Base-by-base conservation (phyloP, 2,329 filamentous ascomycete genomes). In the Calonectria pseudoturangicola region DNA sequence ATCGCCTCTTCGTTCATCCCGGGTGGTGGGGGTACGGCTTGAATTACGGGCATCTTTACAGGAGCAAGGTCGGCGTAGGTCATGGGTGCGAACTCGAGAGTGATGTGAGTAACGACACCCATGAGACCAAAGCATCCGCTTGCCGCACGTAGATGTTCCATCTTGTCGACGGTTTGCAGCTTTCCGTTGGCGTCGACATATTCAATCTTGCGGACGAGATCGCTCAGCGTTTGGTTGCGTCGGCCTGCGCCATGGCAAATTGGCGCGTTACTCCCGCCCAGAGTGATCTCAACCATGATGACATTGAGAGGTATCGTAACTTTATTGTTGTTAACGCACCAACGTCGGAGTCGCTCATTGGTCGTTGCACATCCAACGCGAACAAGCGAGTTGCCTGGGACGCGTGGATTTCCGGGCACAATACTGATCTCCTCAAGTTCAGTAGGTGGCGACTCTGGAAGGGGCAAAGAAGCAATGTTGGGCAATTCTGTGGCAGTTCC, bases 201-300 rank as follows among this genome's bases (percentile, higher is more conserved):
- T 25, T 56, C 51, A 25, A 56, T 56, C 28, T 56, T 56, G 15
- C 51, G 51, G 28, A 56, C 51, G 8, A 56, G 16, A 56, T 56
- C 51, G 51, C 28, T 56, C 18, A 56, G 51, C 2, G 51, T 56
- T 39, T 56, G 16, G 51, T 56, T 18, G 51, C 51, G 51, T 9
- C 51, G 51, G 7, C 51, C 51, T 10, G 51, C 51, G 2, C 51
- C 51, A 12, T 56, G 51, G 28, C 51, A 56, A 21, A 56, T 56
- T 10, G 51, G 51, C 12, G 51, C 51, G 51, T 56, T 56, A 15
- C 51, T 56, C 1, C 51, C 51, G 5, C 51, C 51, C 18, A 56
- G 12, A 4, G 51, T 56, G 4, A 56, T 36, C 21, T 56, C 51
- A 56, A 56, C 51, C 51, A 56, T 56, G 51, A 56, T 56, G 51